Evolutionary conservation across 352 stramenopile species (phyloP), one percentile per base, ranked within the genome.

Genomic region (Phytopythium chamaehyphon): DNA sequence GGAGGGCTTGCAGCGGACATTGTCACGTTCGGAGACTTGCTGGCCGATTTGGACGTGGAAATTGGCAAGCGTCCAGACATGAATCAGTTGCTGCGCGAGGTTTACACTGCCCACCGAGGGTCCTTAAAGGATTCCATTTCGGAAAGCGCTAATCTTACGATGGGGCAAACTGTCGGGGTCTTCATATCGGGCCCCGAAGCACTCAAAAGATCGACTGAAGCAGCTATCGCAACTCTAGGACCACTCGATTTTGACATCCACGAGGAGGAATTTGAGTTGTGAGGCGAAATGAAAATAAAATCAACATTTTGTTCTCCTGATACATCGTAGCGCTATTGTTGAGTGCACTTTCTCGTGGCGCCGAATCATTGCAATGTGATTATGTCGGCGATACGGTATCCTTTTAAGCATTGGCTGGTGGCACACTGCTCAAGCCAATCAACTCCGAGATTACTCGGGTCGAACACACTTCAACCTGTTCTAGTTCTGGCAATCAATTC

Each of bases 11-110:
- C 35, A 16, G 19, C 36, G 2, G 61, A 71, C n/a, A 18, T 75
- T 2, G 48, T 36, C 33, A 71, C 59, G 0, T 36, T 70, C 2
- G 46, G 60, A 12, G 67, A 80, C 24, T 53, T 79, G 31, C 28
- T 75, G 16, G 47, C 52, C 6, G 49, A 63, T 24, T 66, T 64
- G 33, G 31, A 57, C 19, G 59, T 83, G 11, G 39, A 28, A 1
- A 57, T 64, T 35, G 67, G 64, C 6, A 28, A 47, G 5, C 59
- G 66, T 2, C 68, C 68, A 3, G 62, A 78, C 40, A 75, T 77
- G 56, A 23, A 24, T 1, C 11, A 57, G 19, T 56, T 77, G 38
- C 44, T 83, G 35, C 38, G 40, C 14, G 49, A 71, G 38, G 64
- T 76, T 1, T 55, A 66, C 26, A 44, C 53, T 1, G 48, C 40